phyloP scores from a whole-genome alignment of 78 protist genomes.

The Dictyostelium intermedium region DNA sequence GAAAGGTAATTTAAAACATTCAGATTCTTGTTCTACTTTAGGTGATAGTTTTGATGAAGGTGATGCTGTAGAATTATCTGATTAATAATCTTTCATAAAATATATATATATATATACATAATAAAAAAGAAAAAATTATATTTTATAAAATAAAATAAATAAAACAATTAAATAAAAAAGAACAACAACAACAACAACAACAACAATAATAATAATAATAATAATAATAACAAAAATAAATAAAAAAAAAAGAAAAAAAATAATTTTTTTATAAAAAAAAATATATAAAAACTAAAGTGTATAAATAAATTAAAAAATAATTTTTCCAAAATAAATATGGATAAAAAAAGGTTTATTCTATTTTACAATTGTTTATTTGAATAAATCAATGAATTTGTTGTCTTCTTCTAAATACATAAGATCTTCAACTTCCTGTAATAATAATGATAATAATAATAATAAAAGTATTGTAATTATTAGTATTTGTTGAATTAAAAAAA shows the following conservation, averaged over 20 bases:
- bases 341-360: background rate
- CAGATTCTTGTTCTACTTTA: slow-evolving; percentile 51
- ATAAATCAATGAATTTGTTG: slow-evolving; percentile 23
- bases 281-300: background rate
- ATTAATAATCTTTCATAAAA: background rate
- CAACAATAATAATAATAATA: background rate
- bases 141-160: background rate
- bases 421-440: slow-evolving; percentile 30
- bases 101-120: background rate
- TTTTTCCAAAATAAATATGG: background rate
- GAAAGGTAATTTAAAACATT: slow-evolving; percentile 20
- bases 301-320: no score
- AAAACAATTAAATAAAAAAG: background rate
- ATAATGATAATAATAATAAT: background rate
- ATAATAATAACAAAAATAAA: background rate
- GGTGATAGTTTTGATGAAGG: slow-evolving; percentile 64
- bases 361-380: slow-evolving; percentile 27
- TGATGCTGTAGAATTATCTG: slow-evolving; percentile 71
- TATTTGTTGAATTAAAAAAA: no score
- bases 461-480: background rate
- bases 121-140: background rate
- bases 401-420: slow-evolving; percentile 21
- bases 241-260: background rate
- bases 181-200: background rate
- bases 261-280: no score